phyloP scores from a whole-genome alignment of 2,329 filamentous ascomycete genomes.

The Colletotrichum paranaense region DNA sequence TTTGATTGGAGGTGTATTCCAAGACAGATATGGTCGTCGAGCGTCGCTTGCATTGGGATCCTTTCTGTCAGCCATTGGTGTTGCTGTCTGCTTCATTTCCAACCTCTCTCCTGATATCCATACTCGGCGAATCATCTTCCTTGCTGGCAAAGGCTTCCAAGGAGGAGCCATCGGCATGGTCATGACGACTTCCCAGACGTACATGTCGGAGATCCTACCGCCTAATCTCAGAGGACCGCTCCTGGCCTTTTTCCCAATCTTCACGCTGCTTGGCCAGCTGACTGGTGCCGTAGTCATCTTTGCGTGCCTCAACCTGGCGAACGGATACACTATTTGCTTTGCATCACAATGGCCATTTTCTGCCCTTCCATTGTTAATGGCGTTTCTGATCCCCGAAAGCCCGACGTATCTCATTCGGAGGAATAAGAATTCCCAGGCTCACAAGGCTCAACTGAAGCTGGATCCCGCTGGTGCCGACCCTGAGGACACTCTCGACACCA shows the following conservation, averaged over 20 bases:
- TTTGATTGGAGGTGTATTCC: conserved; percentile 49
- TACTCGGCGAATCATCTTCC: conserved; percentile 50
- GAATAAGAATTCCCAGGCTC: conserved; percentile 49
- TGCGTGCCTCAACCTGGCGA: conserved; percentile 41
- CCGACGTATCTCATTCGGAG: conserved; percentile 61
- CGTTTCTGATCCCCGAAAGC: conserved; percentile 61
- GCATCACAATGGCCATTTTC: conserved; percentile 58
- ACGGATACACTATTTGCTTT: conserved; percentile 53
- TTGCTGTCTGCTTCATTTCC: conserved; percentile 45
- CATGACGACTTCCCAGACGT: conserved; percentile 56
- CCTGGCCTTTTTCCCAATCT: conserved; percentile 60
- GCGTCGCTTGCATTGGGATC: conserved; percentile 48
- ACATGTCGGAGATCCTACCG: conserved; percentile 62
- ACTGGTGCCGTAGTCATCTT: conserved; percentile 56
- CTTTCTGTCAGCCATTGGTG: conserved; percentile 48
- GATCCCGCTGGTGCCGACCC: conserved; percentile 53
- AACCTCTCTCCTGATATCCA: conserved; percentile 37
- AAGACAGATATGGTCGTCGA: conserved; percentile 53
- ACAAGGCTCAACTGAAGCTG: conserved; percentile 60
- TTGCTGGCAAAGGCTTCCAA: conserved; percentile 58
- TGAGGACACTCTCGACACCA: conserved; percentile 53
- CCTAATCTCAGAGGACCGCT: conserved; percentile 56
- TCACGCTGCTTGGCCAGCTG: conserved; percentile 60
- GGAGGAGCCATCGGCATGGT: conserved; percentile 57
- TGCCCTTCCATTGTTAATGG: conserved; percentile 52